These are phyloP conservation scores for Entomophthora muscae DNA, from an alignment of 371 early-diverging fungal genomes.

Conservation along the genomic window DNA sequence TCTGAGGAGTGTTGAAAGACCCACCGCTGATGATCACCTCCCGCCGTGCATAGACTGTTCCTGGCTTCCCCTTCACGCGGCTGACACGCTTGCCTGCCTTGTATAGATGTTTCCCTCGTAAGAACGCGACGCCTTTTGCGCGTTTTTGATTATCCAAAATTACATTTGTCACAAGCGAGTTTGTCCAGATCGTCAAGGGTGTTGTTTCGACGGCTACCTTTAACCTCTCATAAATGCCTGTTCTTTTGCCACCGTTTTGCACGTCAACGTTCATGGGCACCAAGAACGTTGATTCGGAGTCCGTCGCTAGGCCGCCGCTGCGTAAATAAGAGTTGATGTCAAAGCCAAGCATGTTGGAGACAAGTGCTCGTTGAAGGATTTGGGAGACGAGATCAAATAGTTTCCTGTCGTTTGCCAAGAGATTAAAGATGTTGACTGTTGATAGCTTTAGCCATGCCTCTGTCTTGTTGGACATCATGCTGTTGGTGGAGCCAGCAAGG, in stretches of 20 bases:
- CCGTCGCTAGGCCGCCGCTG: background rate
- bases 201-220: background rate
- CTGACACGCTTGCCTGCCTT: background rate
- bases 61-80: background rate
- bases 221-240: background rate
- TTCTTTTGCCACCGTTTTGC: background rate
- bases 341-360: background rate
- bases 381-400: background rate
- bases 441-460: background rate
- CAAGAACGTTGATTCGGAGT: background rate
- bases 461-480: background rate
- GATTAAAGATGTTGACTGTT: too few species aligned
- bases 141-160: background rate
- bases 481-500: background rate
- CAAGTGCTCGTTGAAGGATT: background rate
- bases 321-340: background rate
- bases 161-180: background rate
- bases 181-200: too few species aligned
- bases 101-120: conserved; percentile 3
- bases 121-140: conserved; percentile 2
- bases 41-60: conserved; percentile 11
- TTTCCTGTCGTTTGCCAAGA: background rate
- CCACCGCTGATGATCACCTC: too few species aligned
- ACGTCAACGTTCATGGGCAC: conserved; percentile 1
- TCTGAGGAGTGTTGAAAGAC: conserved; percentile 15